phyloP scores from a whole-genome alignment of 129 eudicot species.

The Saussurea involucrata region DNA sequence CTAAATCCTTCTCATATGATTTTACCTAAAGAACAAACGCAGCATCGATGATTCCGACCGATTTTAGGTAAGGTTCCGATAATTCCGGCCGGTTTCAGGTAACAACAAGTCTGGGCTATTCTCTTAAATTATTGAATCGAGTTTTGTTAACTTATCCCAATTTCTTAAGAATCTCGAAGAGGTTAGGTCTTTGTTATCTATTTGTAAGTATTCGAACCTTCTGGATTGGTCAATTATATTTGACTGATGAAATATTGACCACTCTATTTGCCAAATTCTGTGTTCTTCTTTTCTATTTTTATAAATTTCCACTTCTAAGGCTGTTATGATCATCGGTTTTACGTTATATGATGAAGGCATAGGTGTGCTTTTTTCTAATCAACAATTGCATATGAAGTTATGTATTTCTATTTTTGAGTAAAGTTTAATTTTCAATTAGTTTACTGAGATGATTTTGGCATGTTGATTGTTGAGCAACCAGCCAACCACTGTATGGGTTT shows the following conservation, averaged over 20 bases:
- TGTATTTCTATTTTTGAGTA: not conserved
- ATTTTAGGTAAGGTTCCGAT: no score
- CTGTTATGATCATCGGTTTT: not conserved
- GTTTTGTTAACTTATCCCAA: not conserved
- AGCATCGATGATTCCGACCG: no score
- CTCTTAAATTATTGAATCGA: not conserved
- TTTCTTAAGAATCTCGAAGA: not conserved
- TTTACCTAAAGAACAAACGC: no score
- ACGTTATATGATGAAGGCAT: not conserved
- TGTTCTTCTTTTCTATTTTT: not conserved
- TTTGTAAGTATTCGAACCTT: not conserved
- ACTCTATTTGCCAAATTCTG: not conserved
- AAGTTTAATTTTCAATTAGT: constrained; percentile 3
- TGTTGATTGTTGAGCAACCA: not conserved
- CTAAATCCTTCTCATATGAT: no score
- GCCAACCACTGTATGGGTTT: not conserved
- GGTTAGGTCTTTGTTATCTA: not conserved
- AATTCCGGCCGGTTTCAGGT: no score
- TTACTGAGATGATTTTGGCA: not conserved
- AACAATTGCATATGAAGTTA: not conserved
- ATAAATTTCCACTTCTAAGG: not conserved
- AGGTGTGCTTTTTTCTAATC: no score
- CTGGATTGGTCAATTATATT: constrained; percentile 16
- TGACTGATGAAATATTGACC: not conserved
- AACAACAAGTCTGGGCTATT: not conserved